phyloP scores from a whole-genome alignment of 2,329 filamentous ascomycete genomes.

The Calycina herbarum region DNA sequence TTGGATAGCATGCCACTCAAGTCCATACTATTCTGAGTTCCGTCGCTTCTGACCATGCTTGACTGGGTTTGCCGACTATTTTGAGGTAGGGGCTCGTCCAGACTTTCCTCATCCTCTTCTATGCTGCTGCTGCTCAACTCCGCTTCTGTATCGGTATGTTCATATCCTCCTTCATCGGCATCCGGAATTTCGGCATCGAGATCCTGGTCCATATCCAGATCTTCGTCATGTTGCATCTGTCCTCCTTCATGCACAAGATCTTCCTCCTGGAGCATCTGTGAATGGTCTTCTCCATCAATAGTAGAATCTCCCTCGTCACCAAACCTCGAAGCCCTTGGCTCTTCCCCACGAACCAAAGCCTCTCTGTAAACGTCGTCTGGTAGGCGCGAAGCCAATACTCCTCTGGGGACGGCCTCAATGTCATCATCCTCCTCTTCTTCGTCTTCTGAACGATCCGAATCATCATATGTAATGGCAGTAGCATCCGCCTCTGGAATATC shows the following conservation, averaged over 20 bases:
- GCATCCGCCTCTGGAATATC: constrained; percentile 66
- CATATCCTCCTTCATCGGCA: constrained; percentile 63
- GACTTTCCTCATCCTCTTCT: constrained; percentile 39
- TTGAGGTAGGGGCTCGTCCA: constrained; percentile 38
- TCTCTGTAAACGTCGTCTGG: constrained; percentile 63
- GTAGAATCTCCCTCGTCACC: constrained; percentile 49
- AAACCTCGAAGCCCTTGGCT: constrained; percentile 44
- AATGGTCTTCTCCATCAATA: constrained; percentile 56
- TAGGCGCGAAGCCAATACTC: constrained; percentile 44
- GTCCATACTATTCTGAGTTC: constrained; percentile 38
- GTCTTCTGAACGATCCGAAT: constrained; percentile 33
- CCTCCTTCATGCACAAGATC: constrained; percentile 47
- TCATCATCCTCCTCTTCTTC: constrained; percentile 36
- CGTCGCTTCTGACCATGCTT: constrained; percentile 39
- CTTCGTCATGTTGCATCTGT: constrained; percentile 38
- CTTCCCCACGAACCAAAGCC: constrained; percentile 54
- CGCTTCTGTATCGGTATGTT: constrained; percentile 76
- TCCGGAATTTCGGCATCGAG: constrained; percentile 72
- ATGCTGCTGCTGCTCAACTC: constrained; percentile 52
- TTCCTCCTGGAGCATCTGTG: constrained; percentile 64
- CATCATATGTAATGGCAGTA: constrained; percentile 37
- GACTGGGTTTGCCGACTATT: constrained; percentile 18
- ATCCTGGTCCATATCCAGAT: constrained; percentile 64
- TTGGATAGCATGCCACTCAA: constrained; percentile 31
- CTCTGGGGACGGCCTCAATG: constrained; percentile 34